Conservation (phyloP, 2,329 filamentous ascomycete species). For the Cladophialophora chaetospira region DNA sequence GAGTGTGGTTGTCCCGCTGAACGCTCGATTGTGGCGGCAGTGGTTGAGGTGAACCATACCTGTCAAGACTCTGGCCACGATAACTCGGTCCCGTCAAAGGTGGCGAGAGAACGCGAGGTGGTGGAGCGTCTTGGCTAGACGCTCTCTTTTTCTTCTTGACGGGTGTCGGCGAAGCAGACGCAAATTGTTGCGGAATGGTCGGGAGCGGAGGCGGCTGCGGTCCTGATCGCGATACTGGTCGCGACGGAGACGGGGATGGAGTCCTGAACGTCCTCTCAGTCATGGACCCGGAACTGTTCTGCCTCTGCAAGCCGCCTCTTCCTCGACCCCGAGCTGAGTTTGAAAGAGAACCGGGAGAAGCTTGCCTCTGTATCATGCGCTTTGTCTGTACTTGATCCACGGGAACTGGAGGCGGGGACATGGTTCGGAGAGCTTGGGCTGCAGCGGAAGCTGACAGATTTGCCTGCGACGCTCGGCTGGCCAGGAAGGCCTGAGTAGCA, state of each 20-base stretch:
- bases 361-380: conserved; percentile 71
- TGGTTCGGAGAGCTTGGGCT: conserved; percentile 79
- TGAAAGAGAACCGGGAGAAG: conserved; percentile 37
- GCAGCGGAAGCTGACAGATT: conserved; percentile 81
- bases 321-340: conserved; percentile 32
- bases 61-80: conserved; percentile 46
- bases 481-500: conserved; percentile 78
- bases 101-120: conserved; percentile 50
- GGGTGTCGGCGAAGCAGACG: conserved; percentile 31
- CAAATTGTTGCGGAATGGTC: conserved; percentile 61
- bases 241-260: conserved; percentile 60
- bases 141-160: conserved; percentile 44
- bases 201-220: conserved; percentile 71
- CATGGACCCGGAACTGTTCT: conserved; percentile 78
- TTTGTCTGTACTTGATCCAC: conserved; percentile 86
- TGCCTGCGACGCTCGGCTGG: conserved; percentile 62
- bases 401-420: conserved; percentile 74
- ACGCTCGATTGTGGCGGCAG: conserved; percentile 2
- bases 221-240: conserved; percentile 45
- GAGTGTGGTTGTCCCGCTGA: conserved; percentile 17
- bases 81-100: conserved; percentile 41
- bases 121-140: conserved; percentile 53
- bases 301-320: conserved; percentile 58
- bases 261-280: conserved; percentile 83
- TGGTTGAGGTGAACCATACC: conserved; percentile 19